Percentiles rank a stretch among this genome's conserved stretches.
Evolutionary conservation across 75 land plant species (phyloP).

Genomic region (Selaginella moellendorffii): DNA sequence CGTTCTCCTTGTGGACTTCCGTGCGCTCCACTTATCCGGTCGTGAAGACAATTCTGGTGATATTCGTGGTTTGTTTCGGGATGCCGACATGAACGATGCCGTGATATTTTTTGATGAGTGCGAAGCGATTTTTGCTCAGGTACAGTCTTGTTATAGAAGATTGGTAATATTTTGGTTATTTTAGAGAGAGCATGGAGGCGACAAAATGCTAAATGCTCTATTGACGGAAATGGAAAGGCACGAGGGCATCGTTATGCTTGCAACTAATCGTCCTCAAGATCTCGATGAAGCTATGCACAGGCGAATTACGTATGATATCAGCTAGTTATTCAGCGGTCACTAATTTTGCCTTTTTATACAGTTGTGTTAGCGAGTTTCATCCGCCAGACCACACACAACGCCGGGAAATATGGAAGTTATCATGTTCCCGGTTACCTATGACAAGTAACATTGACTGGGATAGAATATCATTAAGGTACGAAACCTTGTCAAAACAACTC

Average conservation of each 20-base stretch:
- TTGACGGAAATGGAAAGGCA: constrained; percentile 29
- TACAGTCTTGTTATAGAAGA: neutral
- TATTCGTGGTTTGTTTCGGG: constrained; percentile 18
- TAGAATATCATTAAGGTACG: constrained; percentile 17
- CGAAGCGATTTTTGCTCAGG: constrained; percentile 23
- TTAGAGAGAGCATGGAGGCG: constrained; percentile 22
- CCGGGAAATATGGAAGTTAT: constrained; percentile 21
- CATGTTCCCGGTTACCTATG: constrained; percentile 15
- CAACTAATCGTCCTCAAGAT: constrained; percentile 23
- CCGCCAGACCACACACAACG: constrained; percentile 26
- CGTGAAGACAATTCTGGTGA: constrained; percentile 22
- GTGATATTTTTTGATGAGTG: constrained; percentile 26
- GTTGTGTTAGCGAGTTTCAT: constrained; percentile 26
- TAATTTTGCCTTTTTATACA: constrained; percentile 1
- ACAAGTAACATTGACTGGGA: constrained; percentile 21
- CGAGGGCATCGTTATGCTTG: constrained; percentile 28
- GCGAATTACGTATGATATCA: constrained; percentile 20
- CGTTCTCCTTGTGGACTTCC: constrained; percentile 25
- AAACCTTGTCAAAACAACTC: too few relatives aligned
- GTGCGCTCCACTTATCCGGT: constrained; percentile 13
- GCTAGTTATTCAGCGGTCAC: neutral
- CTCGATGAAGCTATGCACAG: constrained; percentile 27
- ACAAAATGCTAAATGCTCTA: constrained; percentile 20
- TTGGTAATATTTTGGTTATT: neutral
- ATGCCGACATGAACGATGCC: constrained; percentile 27